Conservation (phyloP, 2,329 filamentous ascomycete genomes). For the Phialophora verrucosa region DNA sequence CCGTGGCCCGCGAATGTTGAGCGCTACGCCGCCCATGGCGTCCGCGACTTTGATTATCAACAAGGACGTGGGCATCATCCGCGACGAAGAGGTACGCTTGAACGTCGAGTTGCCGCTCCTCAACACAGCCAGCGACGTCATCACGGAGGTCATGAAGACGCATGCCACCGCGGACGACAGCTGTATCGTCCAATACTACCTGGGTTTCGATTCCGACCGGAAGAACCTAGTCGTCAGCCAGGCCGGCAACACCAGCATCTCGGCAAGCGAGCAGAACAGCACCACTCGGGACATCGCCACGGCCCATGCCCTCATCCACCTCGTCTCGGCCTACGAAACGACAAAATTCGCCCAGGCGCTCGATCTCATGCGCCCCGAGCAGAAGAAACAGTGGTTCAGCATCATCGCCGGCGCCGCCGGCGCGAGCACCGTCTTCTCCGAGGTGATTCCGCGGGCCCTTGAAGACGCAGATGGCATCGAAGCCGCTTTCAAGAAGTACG, state of each 20-base stretch:
- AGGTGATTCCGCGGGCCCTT: constrained; percentile 37
- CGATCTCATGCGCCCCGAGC: constrained; percentile 34
- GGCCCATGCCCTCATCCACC: constrained; percentile 35
- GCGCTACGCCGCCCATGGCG: constrained; percentile 60
- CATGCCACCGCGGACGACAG: constrained; percentile 37
- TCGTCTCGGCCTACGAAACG: constrained; percentile 37
- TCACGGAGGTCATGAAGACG: constrained; percentile 37
- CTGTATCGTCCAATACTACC: constrained; percentile 38
- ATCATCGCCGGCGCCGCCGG: constrained; percentile 39
- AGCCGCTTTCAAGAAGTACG: constrained; percentile 38
- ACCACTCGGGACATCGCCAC: constrained; percentile 30
- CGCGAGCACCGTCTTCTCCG: constrained; percentile 37
- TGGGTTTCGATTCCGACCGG: constrained; percentile 33
- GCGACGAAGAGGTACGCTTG: constrained; percentile 37
- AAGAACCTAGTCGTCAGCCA: constrained; percentile 31
- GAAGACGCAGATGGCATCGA: constrained; percentile 31
- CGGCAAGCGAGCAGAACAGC: constrained; percentile 17
- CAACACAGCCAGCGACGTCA: constrained; percentile 34
- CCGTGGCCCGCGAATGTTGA: constrained; percentile 61
- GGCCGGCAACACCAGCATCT: constrained; percentile 25
- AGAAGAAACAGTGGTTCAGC: constrained; percentile 37
- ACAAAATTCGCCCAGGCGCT: constrained; percentile 37
- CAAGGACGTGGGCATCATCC: constrained; percentile 56
- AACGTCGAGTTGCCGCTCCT: constrained; percentile 36
- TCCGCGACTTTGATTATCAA: constrained; percentile 66